Evolutionary conservation across 768 basidiomycete genomes (phyloP).

Genomic region (Cystobasidium onofrii): DNA sequence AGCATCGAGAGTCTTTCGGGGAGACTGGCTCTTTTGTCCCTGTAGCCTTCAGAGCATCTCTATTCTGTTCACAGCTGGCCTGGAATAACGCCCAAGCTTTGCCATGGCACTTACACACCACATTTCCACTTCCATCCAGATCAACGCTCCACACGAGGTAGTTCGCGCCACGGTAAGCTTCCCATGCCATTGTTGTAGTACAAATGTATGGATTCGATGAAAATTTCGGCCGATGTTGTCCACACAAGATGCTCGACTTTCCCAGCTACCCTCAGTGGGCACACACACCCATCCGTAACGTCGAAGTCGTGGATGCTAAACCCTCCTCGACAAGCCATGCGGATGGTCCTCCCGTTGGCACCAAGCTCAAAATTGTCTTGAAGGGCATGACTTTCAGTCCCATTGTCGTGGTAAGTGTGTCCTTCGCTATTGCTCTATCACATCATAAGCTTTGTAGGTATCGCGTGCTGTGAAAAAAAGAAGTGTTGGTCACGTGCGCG

Average conservation of each 20-base stretch:
- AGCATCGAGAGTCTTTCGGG: too few species aligned
- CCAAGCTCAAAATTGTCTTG: neutral
- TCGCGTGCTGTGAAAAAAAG: too few species aligned
- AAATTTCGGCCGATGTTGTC: too few species aligned
- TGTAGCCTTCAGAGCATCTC: too few species aligned
- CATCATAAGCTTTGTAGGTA: too few species aligned
- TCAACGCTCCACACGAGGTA: neutral
- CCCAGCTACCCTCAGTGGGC: neutral
- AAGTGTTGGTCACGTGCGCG: too few species aligned
- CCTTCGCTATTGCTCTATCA: too few species aligned
- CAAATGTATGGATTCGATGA: too few species aligned
- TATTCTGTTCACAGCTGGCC: too few species aligned
- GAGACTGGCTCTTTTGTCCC: too few species aligned
- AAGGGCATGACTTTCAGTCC: neutral
- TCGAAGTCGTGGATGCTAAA: neutral
- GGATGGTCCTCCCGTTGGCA: neutral
- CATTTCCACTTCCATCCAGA: neutral
- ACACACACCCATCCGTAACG: neutral
- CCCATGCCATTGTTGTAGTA: too few species aligned
- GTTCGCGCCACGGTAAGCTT: neutral
- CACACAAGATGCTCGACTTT: slow-evolving; percentile 16
- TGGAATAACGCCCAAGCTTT: too few species aligned
- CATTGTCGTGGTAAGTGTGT: neutral
- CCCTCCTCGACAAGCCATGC: neutral
- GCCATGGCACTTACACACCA: neutral